Base-by-base conservation (phyloP, 2,329 filamentous ascomycete genomes). In the Didymella lethalis region DNA sequence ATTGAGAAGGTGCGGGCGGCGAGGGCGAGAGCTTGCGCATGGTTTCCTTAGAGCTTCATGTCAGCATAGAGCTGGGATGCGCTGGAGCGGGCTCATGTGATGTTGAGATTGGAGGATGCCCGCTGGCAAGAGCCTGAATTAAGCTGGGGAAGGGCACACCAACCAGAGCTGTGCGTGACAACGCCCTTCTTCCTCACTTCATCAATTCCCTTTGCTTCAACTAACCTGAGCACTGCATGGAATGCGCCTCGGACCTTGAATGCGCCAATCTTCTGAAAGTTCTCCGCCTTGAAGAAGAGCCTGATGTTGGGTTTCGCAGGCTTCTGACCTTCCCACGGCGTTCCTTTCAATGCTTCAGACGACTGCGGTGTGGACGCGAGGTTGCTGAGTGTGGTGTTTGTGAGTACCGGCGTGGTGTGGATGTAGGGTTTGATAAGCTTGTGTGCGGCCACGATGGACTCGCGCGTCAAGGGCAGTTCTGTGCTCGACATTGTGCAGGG, bases 271-370 rank as follows among this genome's bases (percentile, higher is more conserved):
- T 88, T 87, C 81, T 98, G 95, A 58, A 92, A 82, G 77, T 97
- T 97, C 82, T 98, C 94, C 77, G 92, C 96, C 81, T 98, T 98
- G 85, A 98, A 96, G 82, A 91, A 95, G 51, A 98, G 83, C 12
- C 87, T 83, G 38, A 97, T 80, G 48, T 80, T 85, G 0, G 92
- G 92, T 4, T 75, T 80, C 0, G 90, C 86, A 0, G 88, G 84
- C n/a, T 74, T 71, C 38, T 83, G 79, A 6, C 83, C 84, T 66
- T 84, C 82, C 80, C 84, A 88, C 64, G 80, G 77, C 4, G 88
- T 89, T 14, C 82, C 84, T 44, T 76, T 69, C 0, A 90, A 80
- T 4, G 84, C 81, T 4, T 82, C 80, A 2, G 78, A 53, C 0
- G 82, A 76, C 64, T 90, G 88, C 7, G 90, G 86, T 23, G 86